Evolutionary conservation across 2,329 filamentous ascomycete genomes (phyloP).

Genomic region (Pseudocercospora musae): DNA sequence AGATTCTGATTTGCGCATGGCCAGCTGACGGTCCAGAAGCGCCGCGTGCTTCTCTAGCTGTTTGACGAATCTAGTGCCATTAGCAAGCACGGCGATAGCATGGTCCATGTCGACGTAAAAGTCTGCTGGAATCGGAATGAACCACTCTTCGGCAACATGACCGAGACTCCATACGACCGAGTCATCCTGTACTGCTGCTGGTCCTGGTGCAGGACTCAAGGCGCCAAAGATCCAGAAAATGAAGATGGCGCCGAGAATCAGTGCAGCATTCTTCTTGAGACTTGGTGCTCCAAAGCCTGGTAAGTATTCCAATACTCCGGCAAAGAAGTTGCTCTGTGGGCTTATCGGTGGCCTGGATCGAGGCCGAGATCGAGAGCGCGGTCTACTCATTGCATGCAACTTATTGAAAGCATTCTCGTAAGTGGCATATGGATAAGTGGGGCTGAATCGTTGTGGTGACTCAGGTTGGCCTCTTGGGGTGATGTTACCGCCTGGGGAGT

Average conservation of each 20-base stretch:
- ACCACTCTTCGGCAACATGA: not conserved
- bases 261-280: not conserved
- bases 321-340: not conserved
- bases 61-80: not conserved
- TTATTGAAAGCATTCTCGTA: not conserved
- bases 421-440: not conserved
- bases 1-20: not conserved
- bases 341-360: not conserved
- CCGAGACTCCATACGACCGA: not conserved
- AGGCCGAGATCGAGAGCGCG: not conserved
- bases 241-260: not conserved
- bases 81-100: not conserved
- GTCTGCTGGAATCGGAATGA: not conserved
- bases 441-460: not conserved
- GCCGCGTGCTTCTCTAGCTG: not conserved
- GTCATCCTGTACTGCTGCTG: not conserved
- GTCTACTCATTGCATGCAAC: not conserved
- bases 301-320: not conserved
- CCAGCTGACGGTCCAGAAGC: not conserved
- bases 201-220: not conserved
- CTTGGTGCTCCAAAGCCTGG: not conserved
- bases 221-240: not conserved
- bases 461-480: not conserved
- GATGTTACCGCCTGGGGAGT: not conserved
- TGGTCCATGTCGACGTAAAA: not conserved